Conservation (phyloP, 306 rosid genomes). For the Rosa persica region DNA sequence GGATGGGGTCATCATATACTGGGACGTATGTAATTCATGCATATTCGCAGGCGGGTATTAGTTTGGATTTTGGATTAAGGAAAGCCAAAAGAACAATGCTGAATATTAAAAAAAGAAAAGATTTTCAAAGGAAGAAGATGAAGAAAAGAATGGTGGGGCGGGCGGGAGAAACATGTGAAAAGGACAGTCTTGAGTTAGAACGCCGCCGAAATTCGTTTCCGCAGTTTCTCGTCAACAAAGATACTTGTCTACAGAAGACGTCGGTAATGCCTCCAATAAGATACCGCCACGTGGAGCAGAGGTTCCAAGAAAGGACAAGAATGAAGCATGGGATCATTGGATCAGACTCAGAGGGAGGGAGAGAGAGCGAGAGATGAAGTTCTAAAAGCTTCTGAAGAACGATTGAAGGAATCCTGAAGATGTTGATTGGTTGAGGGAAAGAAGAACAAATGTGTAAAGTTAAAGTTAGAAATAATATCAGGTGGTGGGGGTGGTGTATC, state of each 20-base stretch:
- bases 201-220: slow-evolving; percentile 63
- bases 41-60: neutral
- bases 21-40: neutral
- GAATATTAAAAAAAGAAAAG: neutral
- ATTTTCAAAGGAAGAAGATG: neutral
- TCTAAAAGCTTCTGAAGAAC: slow-evolving; percentile 43
- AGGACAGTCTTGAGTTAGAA: slow-evolving; percentile 38
- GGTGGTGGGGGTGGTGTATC: slow-evolving; percentile 30
- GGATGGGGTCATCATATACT: neutral
- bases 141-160: slow-evolving; percentile 10
- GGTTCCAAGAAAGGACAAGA: slow-evolving; percentile 64
- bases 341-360: slow-evolving; percentile 15
- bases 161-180: slow-evolving; percentile 34
- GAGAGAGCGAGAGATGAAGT: neutral
- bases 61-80: neutral
- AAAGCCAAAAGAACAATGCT: neutral
- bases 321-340: slow-evolving; percentile 77
- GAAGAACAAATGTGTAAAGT: slow-evolving; percentile 46
- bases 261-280: slow-evolving; percentile 25
- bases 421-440: slow-evolving; percentile 35
- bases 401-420: slow-evolving; percentile 45
- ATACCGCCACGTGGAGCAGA: slow-evolving; percentile 42
- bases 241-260: slow-evolving; percentile 32
- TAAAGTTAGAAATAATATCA: slow-evolving; percentile 5
- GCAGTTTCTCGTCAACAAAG: slow-evolving; percentile 35